Base-by-base conservation (phyloP, 371 early-diverging fungal species). In the Mortierella sp. region DNA sequence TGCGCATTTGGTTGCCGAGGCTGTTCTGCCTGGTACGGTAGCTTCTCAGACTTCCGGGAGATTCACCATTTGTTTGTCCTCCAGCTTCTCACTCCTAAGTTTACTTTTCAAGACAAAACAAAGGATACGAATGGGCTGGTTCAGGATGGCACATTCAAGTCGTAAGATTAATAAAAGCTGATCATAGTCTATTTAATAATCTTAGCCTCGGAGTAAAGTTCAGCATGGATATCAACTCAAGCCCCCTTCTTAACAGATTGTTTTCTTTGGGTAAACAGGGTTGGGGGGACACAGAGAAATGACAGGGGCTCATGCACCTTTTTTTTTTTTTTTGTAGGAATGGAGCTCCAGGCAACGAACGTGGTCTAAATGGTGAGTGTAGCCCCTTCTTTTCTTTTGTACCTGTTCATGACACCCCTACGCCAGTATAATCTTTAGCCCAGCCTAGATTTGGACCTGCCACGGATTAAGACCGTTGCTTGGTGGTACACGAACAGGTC, bases 401-500 rank as follows among this genome's bases (percentile, higher is more conserved):
- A 18, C 35, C 59, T 59, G 2, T 22, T 37, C 1, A 26, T 6
- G 12, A 0, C 26, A 26, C 54, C 54, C 54, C 32, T 37, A 18
- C n/a, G n/a, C 8, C 26, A 26, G 54, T 3, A 26, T 54, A 54
- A 16, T 18, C 18, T 12, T 2, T 20, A 16, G 22, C 28, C 26
- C 5, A 57, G 37, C 37, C 32, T 60, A 60, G 60, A 37, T 22
- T 60, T n/a, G 39, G 11, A 32, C 37, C 24, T 12, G 3, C 60
- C 60, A 60, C 6, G 20, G 39, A 37, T 35, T n/a, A 18, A 3
- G 60, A 37, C 60, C 60, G 60, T 60, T 60, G n/a, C 60, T 35
- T 37, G 60, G 60, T 60, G 37, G 37, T 39, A 60, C 60, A 58
- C 9, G 18, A 58, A 30, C 26, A 14, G 32, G 1, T 58, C 58